These are phyloP conservation scores for Trichomonascaceae sp. DNA, from an alignment of 1,139 yeast genomes.

Conservation along the genomic window DNA sequence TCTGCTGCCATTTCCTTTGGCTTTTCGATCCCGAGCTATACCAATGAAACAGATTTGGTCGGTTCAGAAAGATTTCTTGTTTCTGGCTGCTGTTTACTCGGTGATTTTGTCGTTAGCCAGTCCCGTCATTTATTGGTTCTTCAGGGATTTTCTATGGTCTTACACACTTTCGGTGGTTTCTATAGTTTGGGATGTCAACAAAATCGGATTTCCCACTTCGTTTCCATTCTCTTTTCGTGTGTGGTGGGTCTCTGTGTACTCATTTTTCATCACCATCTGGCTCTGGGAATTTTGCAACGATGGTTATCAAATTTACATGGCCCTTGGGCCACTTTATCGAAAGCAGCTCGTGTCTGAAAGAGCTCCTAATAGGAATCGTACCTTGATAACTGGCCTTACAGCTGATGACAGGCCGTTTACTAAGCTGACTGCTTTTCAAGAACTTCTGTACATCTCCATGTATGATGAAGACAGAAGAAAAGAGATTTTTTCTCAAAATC, in stretches of 20 bases:
- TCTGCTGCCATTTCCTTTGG: slow-evolving; percentile 44
- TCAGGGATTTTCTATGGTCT: slow-evolving; percentile 45
- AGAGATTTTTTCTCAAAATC: slow-evolving; percentile 31
- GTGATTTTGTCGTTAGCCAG: slow-evolving; percentile 30
- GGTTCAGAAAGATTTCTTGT: slow-evolving; percentile 34
- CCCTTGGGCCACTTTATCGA: slow-evolving; percentile 77
- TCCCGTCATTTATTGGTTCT: slow-evolving; percentile 45
- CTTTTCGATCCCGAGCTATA: slow-evolving; percentile 12
- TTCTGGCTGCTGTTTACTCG: slow-evolving; percentile 38
- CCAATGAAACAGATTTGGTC: slow-evolving; percentile 19
- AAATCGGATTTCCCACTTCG: slow-evolving; percentile 31
- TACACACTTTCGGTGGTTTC: slow-evolving; percentile 27
- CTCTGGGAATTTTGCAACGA: slow-evolving; percentile 61
- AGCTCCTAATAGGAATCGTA: slow-evolving; percentile 66
- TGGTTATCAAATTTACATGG: slow-evolving; percentile 64
- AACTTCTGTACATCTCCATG: slow-evolving; percentile 30
- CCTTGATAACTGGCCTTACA: slow-evolving; percentile 67
- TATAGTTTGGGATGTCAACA: slow-evolving; percentile 32
- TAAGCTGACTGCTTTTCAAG: slow-evolving; percentile 36
- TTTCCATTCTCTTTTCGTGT: slow-evolving; percentile 38
- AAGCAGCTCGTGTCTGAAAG: slow-evolving; percentile 62
- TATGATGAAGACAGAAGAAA: slow-evolving; percentile 29
- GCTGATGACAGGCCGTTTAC: slow-evolving; percentile 47
- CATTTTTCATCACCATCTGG: slow-evolving; percentile 39
- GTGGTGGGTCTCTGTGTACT: slow-evolving; percentile 35